These are phyloP conservation scores for Suillus fuscotomentosus DNA, from an alignment of 768 basidiomycete species.

Conservation along the genomic window DNA sequence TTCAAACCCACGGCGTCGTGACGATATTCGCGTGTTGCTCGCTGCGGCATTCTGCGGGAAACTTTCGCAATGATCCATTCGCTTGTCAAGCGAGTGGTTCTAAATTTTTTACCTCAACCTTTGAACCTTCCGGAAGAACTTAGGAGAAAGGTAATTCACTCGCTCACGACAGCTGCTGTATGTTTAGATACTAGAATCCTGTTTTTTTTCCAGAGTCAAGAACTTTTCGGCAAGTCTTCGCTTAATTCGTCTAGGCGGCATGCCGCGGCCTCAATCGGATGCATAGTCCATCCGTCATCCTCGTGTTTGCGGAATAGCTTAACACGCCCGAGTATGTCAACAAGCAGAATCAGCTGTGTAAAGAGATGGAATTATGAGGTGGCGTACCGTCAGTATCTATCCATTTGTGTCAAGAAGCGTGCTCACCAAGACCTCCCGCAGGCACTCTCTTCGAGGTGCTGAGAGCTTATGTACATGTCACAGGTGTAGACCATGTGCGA, in stretches of 20 bases:
- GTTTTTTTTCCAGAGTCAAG: not conserved
- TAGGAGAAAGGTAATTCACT: no score
- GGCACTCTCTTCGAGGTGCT: not conserved
- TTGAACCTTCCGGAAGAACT: not conserved
- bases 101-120: not conserved
- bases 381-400: not conserved
- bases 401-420: not conserved
- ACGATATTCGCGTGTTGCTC: not conserved
- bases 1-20: not conserved
- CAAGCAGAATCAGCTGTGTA: not conserved
- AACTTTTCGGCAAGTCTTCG: not conserved
- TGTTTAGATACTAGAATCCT: not conserved
- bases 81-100: not conserved
- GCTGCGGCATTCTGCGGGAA: not conserved
- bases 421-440: not conserved
- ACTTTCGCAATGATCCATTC: not conserved
- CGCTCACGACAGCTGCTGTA: not conserved
- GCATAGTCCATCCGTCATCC: not conserved
- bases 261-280: not conserved
- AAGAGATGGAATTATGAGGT: not conserved
- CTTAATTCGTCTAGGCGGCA: not conserved
- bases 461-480: not conserved
- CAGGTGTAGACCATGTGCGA: not conserved
- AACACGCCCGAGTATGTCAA: not conserved
- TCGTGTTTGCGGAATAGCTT: not conserved